Evolutionary conservation across 768 basidiomycete species (phyloP).

Genomic region (Suillus americanus): DNA sequence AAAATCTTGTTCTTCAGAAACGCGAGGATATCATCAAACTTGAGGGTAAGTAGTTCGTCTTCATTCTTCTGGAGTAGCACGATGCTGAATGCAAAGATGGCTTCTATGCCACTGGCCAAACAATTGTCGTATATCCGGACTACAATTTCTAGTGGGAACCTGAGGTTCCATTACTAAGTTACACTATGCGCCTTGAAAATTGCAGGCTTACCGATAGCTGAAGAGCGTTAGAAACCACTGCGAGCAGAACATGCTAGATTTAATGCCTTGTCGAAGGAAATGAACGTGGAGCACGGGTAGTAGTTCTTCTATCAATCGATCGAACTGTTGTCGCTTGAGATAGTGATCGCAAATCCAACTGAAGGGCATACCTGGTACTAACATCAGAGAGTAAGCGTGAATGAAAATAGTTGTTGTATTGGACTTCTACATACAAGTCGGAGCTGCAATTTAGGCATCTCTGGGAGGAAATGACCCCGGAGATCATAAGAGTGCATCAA

Average conservation of each 20-base stretch:
- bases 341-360: conserved; percentile 8
- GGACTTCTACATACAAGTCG: conserved; percentile 61
- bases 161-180: conserved; percentile 27
- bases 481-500: conserved; percentile 97
- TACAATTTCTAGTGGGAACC: conserved; percentile 92
- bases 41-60: conserved; percentile 68
- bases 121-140: conserved; percentile 97
- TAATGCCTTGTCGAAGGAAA: conserved; percentile 90
- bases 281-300: conserved; percentile 92
- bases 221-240: conserved; percentile 99
- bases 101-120: conserved; percentile 95
- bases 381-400: conserved; percentile 4
- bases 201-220: conserved; percentile 73
- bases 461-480: conserved; percentile 95
- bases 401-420: not conserved
- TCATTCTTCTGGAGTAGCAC: conserved; percentile 88
- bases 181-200: not conserved
- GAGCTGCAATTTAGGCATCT: conserved; percentile 96
- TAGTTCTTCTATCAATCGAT: conserved; percentile 89
- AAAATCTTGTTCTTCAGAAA: conserved; percentile 83
- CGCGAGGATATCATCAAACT: conserved; percentile 87
- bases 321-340: conserved; percentile 60
- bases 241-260: conserved; percentile 97
- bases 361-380: conserved; percentile 58
- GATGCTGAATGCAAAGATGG: conserved; percentile 93